These are phyloP conservation scores for Lathyrus aphaca DNA, from an alignment of 306 rosid species.

Conservation along the genomic window DNA sequence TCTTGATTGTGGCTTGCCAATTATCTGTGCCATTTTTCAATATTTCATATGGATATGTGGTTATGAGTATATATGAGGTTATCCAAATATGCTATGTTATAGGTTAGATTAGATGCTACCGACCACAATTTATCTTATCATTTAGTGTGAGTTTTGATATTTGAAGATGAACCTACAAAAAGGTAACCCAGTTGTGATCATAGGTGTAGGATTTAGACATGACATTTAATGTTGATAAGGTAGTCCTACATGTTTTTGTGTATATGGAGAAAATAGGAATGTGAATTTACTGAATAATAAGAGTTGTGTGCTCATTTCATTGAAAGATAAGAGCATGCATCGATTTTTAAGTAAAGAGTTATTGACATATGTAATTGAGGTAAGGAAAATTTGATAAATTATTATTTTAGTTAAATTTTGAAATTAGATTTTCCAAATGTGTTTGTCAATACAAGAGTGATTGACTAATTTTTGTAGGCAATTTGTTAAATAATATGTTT, in stretches of 20 bases:
- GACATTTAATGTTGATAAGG: conserved; percentile 33
- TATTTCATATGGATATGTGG: conserved; percentile 26
- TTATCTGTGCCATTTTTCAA: conserved; percentile 10
- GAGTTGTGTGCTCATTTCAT: too few species aligned
- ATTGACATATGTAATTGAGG: too few species aligned
- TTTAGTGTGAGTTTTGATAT: neutral
- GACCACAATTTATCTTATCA: conserved; percentile 39
- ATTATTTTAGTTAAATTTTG: too few species aligned
- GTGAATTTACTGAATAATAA: too few species aligned
- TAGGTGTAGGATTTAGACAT: neutral
- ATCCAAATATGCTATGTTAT: conserved; percentile 24
- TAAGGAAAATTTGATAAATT: too few species aligned
- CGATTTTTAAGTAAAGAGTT: too few species aligned
- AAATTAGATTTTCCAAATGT: too few species aligned
- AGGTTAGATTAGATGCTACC: conserved; percentile 12
- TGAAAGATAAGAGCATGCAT: too few species aligned
- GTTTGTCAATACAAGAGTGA: too few species aligned
- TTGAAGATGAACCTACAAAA: neutral
- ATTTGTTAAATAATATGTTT: too few species aligned
- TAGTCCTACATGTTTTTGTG: conserved; percentile 21
- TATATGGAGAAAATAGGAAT: too few species aligned
- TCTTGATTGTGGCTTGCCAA: conserved; percentile 31
- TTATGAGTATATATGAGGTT: conserved; percentile 13
- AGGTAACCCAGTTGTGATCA: conserved; percentile 5
- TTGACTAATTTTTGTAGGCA: too few species aligned